Evolutionary conservation across 2,329 filamentous ascomycete species (phyloP).

Genomic region (Verticillium albo-atrum): DNA sequence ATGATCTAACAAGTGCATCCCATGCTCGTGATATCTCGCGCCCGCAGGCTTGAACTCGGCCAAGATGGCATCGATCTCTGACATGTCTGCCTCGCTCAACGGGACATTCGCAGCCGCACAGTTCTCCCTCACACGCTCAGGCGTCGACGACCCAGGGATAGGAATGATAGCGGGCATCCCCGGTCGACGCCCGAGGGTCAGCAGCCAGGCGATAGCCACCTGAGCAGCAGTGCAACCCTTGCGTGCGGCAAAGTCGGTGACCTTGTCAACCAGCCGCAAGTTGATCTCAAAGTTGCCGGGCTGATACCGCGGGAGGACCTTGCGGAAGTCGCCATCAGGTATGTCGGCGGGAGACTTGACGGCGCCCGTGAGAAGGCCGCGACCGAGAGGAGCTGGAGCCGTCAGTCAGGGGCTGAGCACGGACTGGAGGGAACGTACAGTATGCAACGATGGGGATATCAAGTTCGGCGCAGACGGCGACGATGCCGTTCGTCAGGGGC

Average conservation of each 20-base stretch:
- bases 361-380: conserved; percentile 42
- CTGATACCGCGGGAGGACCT: conserved; percentile 38
- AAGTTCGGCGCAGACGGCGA: conserved; percentile 37
- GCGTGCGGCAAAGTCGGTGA: conserved; percentile 38
- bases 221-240: conserved; percentile 46
- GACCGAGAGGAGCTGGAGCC: conserved; percentile 37
- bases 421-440: conserved; percentile 11
- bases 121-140: conserved; percentile 56
- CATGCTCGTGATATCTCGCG: background rate
- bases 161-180: conserved; percentile 47
- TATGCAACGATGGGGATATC: conserved; percentile 1
- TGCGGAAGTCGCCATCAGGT: conserved; percentile 39
- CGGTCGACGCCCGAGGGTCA: conserved; percentile 32
- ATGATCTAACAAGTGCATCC: background rate
- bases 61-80: conserved; percentile 28
- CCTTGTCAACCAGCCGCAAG: conserved; percentile 39
- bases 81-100: conserved; percentile 44
- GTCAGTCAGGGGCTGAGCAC: conserved; percentile 42
- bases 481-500: conserved; percentile 30
- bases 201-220: conserved; percentile 52
- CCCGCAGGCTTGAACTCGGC: background rate
- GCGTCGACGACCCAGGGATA: conserved; percentile 59
- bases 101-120: conserved; percentile 33
- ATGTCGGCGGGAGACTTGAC: conserved; percentile 36
- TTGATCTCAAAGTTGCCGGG: conserved; percentile 49